Evolutionary conservation across 352 stramenopile genomes (phyloP), one percentile per base, ranked within the genome.

Genomic region (Phytophthora tentaculata): DNA sequence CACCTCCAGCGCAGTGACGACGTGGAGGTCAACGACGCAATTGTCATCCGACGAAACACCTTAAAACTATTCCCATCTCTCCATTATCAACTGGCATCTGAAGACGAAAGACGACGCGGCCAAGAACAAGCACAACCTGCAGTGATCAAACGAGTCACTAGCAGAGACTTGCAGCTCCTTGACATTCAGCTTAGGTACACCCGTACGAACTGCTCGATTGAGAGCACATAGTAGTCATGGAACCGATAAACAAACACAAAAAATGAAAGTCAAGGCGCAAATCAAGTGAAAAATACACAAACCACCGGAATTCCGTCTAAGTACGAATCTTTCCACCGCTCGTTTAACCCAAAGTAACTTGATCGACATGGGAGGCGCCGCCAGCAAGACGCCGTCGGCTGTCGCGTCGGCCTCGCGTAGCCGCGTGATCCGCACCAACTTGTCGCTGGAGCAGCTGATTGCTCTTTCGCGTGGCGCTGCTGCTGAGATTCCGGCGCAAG

Each of bases 401-500:
- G 47, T 62, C 5, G 26, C 57, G 17, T 69, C 68, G 10, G 60
- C 52, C 19, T 44, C 63, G 12, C 58, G 57, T 14, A 56, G 45
- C 20, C 71, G 54, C 55, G 60, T 80, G 49, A 75, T 84, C 53
- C 74, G 74, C 61, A 76, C 67, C 5, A 74, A 82, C n/a, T 50
- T 84, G n/a, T 78, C 73, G 22, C 63, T 77, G 5, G 75, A 81
- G 49, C 69, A 75, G 20, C 28, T 83, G 20, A 26, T 68, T 14
- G 72, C 69, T 41, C 60, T 76, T n/a, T 71, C 75, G 1, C 61
- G 60, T 20, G 48, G 69, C 5, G 23, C 43, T 4, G 32, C 37
- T 17, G n/a, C 49, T 10, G 16, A 59, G 6, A 52, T 61, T 16
- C 48, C 55, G 13, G 8, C 62, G 9, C 41, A 45, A 17, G 24